Base-by-base conservation (phyloP, 768 basidiomycete species). In the Trametes sanguinea region DNA sequence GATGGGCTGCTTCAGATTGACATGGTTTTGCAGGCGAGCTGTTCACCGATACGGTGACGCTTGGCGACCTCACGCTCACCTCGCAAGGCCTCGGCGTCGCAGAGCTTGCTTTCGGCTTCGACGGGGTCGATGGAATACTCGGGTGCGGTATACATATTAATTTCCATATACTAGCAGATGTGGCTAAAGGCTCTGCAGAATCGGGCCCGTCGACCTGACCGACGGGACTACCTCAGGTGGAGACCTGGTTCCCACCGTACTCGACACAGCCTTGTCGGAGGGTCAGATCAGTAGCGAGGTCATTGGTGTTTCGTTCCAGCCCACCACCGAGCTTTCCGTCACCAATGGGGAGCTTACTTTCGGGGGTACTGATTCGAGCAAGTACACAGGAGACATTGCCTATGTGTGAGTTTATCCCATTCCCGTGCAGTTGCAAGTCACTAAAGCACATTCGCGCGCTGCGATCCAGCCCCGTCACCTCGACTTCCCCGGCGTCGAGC, bases 61-160 rank as follows among this genome's bases (percentile, higher is more conserved):
- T 90, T 51, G 77, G 78, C 22, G 54, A 74, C 29, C 78, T 87
- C 27, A 75, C 76, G 50, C 81, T 89, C 51, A 58, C 74, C 8
- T 53, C 69, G 8, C 88, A 89, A 68, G 86, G 84, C 6, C 87
- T 90, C 54, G 88, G 88, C 67, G 85, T 83, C 57, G 86, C 87
- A 7, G 70, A 74, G 5, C 68, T 40, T 1, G 76, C 83, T 0
- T 44, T 53, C 2, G 86, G 82, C 3, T 73, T 74, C 67, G 39
- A 63, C 0, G 81, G 79, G 37, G 77, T 83, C 29, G 88, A 89
- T 64, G 87, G 87, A 7, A 88, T 89, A 62, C 65, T 89, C 13
- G 87, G 87, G 85, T n/a, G n/a, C n/a, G n/a, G n/a, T n/a, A n/a
- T n/a, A n/a, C n/a, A n/a, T n/a, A n/a, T n/a, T n/a, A n/a, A n/a